Percentiles rank a stretch among this genome's conserved stretches.
These are phyloP conservation scores for Nicotiana obtusifolia DNA, from an alignment of 257 asterid species.

Conservation along the genomic window DNA sequence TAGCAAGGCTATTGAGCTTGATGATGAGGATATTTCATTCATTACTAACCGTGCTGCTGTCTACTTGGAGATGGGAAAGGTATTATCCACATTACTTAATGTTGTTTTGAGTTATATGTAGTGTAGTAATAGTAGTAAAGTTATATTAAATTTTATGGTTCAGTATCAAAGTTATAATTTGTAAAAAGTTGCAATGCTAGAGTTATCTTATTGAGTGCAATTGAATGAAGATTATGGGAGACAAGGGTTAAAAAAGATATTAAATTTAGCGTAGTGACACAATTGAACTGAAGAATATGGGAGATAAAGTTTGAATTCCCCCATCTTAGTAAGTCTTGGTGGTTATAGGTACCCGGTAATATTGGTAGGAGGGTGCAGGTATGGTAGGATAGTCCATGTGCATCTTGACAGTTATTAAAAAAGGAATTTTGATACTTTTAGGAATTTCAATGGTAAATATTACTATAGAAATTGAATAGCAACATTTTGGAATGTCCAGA, in stretches of 20 bases:
- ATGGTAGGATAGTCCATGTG: background rate
- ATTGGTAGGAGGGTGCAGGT: background rate
- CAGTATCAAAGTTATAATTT: background rate
- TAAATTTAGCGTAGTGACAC: background rate
- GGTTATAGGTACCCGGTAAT: background rate
- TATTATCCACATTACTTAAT: constrained; percentile 9
- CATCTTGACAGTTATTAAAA: background rate
- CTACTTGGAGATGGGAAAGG: constrained; percentile 93
- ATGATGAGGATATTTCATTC: constrained; percentile 77
- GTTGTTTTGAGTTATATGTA: background rate
- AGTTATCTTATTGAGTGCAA: background rate
- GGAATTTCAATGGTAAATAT: background rate
- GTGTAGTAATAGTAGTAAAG: background rate
- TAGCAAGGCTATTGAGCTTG: constrained; percentile 62
- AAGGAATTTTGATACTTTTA: background rate
- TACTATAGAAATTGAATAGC: background rate
- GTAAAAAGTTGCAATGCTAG: background rate
- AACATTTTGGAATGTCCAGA: background rate
- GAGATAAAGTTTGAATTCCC: background rate
- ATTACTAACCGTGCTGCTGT: constrained; percentile 94
- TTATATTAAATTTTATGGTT: background rate
- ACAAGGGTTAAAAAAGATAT: background rate
- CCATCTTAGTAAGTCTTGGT: background rate
- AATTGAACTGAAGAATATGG: no score
- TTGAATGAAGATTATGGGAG: background rate